phyloP scores from a whole-genome alignment of 495 filamentous ascomycete species.

The Neurospora sublineolata region DNA sequence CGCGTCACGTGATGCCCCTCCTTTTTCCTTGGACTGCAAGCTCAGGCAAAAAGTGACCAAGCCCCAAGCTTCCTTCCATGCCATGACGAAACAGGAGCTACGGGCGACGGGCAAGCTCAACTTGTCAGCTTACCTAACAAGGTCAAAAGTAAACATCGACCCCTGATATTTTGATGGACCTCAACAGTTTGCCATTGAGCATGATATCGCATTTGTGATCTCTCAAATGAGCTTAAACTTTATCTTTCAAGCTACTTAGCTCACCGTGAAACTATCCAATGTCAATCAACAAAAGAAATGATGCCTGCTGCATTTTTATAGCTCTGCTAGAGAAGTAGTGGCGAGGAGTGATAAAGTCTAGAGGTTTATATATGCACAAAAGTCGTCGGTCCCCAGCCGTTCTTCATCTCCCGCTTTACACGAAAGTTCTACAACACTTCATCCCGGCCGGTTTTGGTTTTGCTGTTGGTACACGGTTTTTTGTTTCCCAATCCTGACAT shows the following conservation, averaged over 20 bases:
- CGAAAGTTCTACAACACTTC: not conserved
- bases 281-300: not conserved
- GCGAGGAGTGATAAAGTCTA: constrained; percentile 24
- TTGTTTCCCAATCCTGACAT: not conserved
- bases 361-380: constrained; percentile 40
- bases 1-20: constrained; percentile 19
- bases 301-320: not conserved
- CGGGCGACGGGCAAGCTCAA: not conserved
- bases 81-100: not conserved
- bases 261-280: not conserved
- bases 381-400: constrained; percentile 10
- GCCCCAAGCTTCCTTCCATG: not conserved
- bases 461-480: not conserved
- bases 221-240: not conserved
- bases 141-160: not conserved
- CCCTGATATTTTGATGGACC: not conserved
- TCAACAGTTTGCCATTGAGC: not conserved
- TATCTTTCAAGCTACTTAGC: not conserved
- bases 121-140: not conserved
- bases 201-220: not conserved
- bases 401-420: not conserved
- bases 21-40: not conserved
- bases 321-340: constrained; percentile 4
- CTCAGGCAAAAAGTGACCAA: not conserved
- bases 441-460: not conserved